Evolutionary conservation across 345 rosid genomes (phyloP).

Genomic region (Citrus sp.): DNA sequence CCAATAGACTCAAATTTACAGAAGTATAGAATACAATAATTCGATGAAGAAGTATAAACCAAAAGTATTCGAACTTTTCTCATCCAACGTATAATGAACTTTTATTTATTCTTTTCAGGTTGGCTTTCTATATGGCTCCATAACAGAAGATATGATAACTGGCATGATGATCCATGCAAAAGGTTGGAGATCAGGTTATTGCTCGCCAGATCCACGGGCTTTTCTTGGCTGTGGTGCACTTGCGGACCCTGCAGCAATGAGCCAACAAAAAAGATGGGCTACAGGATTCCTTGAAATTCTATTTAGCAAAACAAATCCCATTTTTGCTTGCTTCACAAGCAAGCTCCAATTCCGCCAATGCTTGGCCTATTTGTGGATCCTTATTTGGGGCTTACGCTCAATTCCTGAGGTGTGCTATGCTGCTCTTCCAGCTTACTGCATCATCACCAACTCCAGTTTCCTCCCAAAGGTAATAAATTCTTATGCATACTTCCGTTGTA

Average conservation of each 20-base stretch:
- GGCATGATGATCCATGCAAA: constrained; percentile 46
- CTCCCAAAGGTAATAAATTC: constrained; percentile 49
- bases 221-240: constrained; percentile 61
- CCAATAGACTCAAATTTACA: no score
- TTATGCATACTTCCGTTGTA: no score
- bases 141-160: constrained; percentile 50
- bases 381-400: constrained; percentile 40
- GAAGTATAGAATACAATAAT: no score
- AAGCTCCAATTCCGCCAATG: constrained; percentile 48
- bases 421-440: constrained; percentile 53
- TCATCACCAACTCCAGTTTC: constrained; percentile 53
- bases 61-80: no score
- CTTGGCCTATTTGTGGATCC: constrained; percentile 30
- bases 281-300: constrained; percentile 56
- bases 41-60: no score
- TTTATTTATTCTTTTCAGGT: constrained; percentile 19
- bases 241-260: constrained; percentile 35
- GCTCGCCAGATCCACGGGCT: constrained; percentile 38
- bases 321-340: constrained; percentile 16
- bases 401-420: constrained; percentile 61
- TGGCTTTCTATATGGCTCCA: constrained; percentile 69
- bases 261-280: constrained; percentile 61
- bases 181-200: constrained; percentile 44
- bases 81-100: no score
- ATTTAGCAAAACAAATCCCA: constrained; percentile 36